A percentile compares a stretch with the other conserved stretches of the same genome.
phyloP scores from a whole-genome alignment of 164 flowering plant species.

The Stephania japonica region DNA sequence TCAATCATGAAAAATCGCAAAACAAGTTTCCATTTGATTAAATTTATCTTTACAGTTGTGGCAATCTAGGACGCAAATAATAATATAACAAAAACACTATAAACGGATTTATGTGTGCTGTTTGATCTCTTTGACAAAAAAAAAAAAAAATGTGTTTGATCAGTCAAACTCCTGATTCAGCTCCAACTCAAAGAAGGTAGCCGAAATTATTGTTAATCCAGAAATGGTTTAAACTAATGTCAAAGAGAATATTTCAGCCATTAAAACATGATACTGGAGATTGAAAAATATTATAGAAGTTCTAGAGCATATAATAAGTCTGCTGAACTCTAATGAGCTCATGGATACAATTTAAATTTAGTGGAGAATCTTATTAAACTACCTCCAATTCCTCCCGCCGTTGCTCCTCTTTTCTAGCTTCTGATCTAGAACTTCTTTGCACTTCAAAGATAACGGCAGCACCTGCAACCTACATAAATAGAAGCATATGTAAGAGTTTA shows the following conservation, averaged over 20 bases:
- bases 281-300: background rate
- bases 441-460: slow-evolving; percentile 67
- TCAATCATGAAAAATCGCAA: background rate
- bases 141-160: background rate
- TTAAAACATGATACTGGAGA: background rate
- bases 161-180: background rate
- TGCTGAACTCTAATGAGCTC: background rate
- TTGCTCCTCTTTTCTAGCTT: slow-evolving; percentile 76
- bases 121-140: too few species aligned
- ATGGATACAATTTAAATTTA: background rate
- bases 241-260: background rate
- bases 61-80: too few species aligned
- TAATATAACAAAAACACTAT: too few species aligned
- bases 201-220: background rate
- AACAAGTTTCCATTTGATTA: too few species aligned
- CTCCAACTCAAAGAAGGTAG: background rate
- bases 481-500: background rate
- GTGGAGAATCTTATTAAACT: background rate
- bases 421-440: slow-evolving; percentile 70
- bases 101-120: too few species aligned
- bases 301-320: background rate
- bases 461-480: slow-evolving; percentile 64
- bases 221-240: background rate
- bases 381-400: slow-evolving; percentile 65
- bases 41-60: too few species aligned